Conservation (phyloP, 2,329 filamentous ascomycete genomes). For the Sphaerostilbella broomeana region DNA sequence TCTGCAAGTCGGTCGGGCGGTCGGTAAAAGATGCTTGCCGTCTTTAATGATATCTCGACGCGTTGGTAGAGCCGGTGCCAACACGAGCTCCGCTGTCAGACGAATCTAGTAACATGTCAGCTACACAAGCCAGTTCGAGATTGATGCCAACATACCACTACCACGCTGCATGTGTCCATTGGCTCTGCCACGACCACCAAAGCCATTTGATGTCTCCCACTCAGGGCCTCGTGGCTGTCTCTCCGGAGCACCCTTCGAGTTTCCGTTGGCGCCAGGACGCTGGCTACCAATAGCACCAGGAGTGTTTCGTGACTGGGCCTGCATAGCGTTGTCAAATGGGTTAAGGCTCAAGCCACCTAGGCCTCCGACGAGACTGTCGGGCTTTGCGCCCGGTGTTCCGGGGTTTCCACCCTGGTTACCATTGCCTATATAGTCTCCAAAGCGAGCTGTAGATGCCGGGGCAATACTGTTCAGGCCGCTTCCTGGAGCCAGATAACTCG, state of each 20-base stretch:
- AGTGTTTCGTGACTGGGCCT: constrained; percentile 36
- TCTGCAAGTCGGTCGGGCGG: not conserved
- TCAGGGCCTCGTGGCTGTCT: constrained; percentile 59
- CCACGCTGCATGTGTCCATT: constrained; percentile 57
- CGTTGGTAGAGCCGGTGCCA: constrained; percentile 28
- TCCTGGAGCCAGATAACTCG: constrained; percentile 58
- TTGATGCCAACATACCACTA: constrained; percentile 44
- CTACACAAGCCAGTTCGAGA: not conserved
- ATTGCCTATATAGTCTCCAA: constrained; percentile 39
- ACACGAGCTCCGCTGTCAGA: constrained; percentile 37
- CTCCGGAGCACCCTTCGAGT: constrained; percentile 44
- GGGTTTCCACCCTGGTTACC: constrained; percentile 31
- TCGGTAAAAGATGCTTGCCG: not conserved
- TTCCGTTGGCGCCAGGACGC: constrained; percentile 45
- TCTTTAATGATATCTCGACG: constrained; percentile 32
- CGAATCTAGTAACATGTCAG: constrained; percentile 30
- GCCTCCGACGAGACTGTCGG: constrained; percentile 39
- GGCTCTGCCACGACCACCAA: constrained; percentile 45
- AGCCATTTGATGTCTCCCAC: constrained; percentile 51
- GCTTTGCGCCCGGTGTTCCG: constrained; percentile 33
- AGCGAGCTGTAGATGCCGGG: constrained; percentile 32
- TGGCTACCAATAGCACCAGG: constrained; percentile 62
- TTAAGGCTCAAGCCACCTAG: constrained; percentile 47
- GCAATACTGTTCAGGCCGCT: constrained; percentile 50
- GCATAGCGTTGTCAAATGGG: constrained; percentile 40